Percentiles rank a stretch among this genome's conserved stretches.
These are phyloP conservation scores for Xylariaceae sp. DNA, from an alignment of 2,329 filamentous ascomycete species.

Conservation along the genomic window DNA sequence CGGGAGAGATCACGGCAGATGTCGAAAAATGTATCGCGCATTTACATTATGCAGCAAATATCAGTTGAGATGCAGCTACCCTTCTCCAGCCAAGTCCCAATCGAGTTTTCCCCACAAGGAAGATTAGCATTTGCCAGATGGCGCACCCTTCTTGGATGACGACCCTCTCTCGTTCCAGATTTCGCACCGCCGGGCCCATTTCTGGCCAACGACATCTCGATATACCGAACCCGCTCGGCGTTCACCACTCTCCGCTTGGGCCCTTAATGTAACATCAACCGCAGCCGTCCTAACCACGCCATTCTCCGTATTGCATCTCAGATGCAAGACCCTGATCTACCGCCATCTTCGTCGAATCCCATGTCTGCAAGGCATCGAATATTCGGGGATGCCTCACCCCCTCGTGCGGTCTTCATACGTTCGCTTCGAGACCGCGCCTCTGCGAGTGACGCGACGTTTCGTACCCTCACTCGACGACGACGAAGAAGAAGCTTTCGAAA, in stretches of 20 bases:
- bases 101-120: slow-evolving; percentile 34
- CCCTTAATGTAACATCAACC: slow-evolving; percentile 19
- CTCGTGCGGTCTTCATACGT: slow-evolving; percentile 31
- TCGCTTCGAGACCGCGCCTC: slow-evolving; percentile 28
- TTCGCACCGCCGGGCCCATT: slow-evolving; percentile 26
- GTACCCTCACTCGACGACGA: slow-evolving; percentile 29
- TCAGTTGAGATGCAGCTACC: slow-evolving; percentile 31
- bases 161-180: slow-evolving; percentile 28
- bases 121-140: slow-evolving; percentile 41
- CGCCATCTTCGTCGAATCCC: slow-evolving; percentile 16
- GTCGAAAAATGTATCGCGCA: slow-evolving; percentile 18
- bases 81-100: slow-evolving; percentile 31
- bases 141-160: slow-evolving; percentile 41
- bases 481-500: slow-evolving; percentile 35
- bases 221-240: slow-evolving; percentile 24
- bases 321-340: slow-evolving; percentile 11
- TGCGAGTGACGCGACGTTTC: slow-evolving; percentile 34
- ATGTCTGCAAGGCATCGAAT: slow-evolving; percentile 21
- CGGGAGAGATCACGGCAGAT: slow-evolving; percentile 27
- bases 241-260: slow-evolving; percentile 23
- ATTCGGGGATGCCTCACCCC: slow-evolving; percentile 25
- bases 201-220: slow-evolving; percentile 20
- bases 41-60: slow-evolving; percentile 20
- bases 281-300: slow-evolving; percentile 19
- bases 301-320: slow-evolving; percentile 19